Evolutionary conservation across 768 basidiomycete species (phyloP), one percentile per base, ranked within the genome.

Genomic region (Cytidiella melzeri): DNA sequence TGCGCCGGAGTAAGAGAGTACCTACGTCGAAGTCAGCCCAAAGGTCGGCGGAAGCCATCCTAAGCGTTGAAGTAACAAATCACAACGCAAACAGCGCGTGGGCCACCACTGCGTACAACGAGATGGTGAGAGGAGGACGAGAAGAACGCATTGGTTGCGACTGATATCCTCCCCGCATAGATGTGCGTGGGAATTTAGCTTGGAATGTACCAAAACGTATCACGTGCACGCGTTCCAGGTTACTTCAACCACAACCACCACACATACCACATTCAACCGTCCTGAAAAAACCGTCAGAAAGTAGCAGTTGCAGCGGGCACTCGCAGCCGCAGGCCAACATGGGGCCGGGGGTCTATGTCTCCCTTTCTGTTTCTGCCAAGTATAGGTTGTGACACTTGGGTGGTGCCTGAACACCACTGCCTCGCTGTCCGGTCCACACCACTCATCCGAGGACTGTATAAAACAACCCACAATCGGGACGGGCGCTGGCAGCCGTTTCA

Each of bases 21-120:
- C 78, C 38, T 57, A 88, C 88, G 50, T 88, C 88, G 60, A 84
- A 90, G 59, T 90, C 87, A 47, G 65, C 58, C 86, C 87, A 91
- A 37, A 69, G 65, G 64, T 80, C 79, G 39, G 69, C 61, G 57
- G 69, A 73, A 51, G 83, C 78, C 86, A 89, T 90, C 54, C 56
- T 56, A 18, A 25, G 23, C n/a, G 30, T n/a, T 34, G 30, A 34
- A 15, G 15, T 34, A 34, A 15, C 30, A 15, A 15, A 7, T 15
- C 9, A 34, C 30, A 34, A 15, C 30, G 30, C 30, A 15, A 15
- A 15, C 30, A 34, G 26, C n/a, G 34, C 12, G 40, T 24, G 7
- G 24, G 20, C 20, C n/a, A 23, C 49, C 45, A 41, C 28, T 15
- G 41, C 12, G 27, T 24, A 19, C 15, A 20, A 11, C 34, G 7